Percentiles rank a stretch among this genome's conserved stretches.
These are phyloP conservation scores for Pseudocercospora fijiensis DNA, from an alignment of 2,329 filamentous ascomycete genomes.

Conservation along the genomic window DNA sequence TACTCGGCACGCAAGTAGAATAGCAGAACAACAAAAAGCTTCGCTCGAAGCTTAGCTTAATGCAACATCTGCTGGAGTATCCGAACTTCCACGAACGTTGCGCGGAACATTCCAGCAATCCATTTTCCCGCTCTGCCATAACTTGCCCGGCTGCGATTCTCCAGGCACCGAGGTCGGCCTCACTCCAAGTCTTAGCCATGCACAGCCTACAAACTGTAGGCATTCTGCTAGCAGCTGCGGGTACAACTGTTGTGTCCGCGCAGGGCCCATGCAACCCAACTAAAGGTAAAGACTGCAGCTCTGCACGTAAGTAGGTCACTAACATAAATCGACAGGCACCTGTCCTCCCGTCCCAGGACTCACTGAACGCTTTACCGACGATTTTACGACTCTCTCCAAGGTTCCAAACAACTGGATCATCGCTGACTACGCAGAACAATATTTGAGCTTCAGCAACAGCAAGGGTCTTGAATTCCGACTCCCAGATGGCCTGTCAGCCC, in stretches of 20 bases:
- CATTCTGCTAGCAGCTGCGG: not conserved
- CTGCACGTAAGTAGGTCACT: not conserved
- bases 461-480: constrained; percentile 11
- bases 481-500: not conserved
- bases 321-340: not conserved
- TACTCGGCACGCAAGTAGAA: not conserved
- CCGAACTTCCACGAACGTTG: not conserved
- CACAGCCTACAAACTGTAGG: not conserved
- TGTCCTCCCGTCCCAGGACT: constrained; percentile 10
- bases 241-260: not conserved
- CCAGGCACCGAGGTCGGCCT: not conserved
- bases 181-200: not conserved
- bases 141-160: not conserved
- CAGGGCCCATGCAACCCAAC: constrained; percentile 12
- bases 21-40: not conserved
- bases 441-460: not conserved
- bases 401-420: constrained; percentile 1
- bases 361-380: not conserved
- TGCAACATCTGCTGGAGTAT: not conserved
- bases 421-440: constrained; percentile 7
- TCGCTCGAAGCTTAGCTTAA: not conserved
- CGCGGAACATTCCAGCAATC: not conserved
- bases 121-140: not conserved
- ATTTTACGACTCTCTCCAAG: not conserved
- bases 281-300: not conserved